phyloP scores from a whole-genome alignment of 306 rosid genomes.

The Cucumis hystrix region DNA sequence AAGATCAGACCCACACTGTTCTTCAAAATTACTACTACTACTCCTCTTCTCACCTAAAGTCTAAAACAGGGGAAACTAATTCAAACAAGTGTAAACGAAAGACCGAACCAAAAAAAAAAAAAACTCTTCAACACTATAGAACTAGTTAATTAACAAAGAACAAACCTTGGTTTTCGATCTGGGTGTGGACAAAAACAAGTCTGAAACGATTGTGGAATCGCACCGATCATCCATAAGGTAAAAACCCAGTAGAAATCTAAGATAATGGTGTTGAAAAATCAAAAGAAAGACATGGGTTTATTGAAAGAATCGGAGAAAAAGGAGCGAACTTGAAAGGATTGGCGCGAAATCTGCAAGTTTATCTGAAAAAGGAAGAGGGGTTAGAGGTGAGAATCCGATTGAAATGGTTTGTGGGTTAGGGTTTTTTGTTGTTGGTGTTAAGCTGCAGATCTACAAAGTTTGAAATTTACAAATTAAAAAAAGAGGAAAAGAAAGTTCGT shows the following conservation, averaged over 20 bases:
- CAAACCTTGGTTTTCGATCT: constrained; percentile 3
- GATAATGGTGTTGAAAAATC: not conserved
- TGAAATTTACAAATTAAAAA: not conserved
- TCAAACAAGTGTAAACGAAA: not conserved
- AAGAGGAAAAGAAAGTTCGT: not conserved
- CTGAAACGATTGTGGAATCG: constrained; percentile 2
- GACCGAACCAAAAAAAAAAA: not conserved
- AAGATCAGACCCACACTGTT: constrained; percentile 24
- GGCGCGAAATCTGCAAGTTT: not conserved
- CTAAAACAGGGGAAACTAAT: constrained; percentile 15
- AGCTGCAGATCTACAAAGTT: not conserved
- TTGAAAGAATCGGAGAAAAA: not conserved
- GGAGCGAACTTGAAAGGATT: not conserved
- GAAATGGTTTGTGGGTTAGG: not conserved
- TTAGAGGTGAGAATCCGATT: not conserved
- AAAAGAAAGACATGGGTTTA: not conserved
- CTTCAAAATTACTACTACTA: constrained; percentile 16
- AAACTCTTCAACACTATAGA: not conserved
- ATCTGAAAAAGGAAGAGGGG: not conserved
- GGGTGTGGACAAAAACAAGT: not conserved
- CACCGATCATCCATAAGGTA: constrained; percentile 3
- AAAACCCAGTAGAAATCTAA: not conserved
- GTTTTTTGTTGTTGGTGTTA: not conserved
- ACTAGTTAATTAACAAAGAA: not conserved
- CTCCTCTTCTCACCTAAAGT: constrained; percentile 38